Percentiles rank a stretch among this genome's conserved stretches.
Conservation (phyloP, 495 filamentous ascomycete species). For the Lophiostoma macrostomum region DNA sequence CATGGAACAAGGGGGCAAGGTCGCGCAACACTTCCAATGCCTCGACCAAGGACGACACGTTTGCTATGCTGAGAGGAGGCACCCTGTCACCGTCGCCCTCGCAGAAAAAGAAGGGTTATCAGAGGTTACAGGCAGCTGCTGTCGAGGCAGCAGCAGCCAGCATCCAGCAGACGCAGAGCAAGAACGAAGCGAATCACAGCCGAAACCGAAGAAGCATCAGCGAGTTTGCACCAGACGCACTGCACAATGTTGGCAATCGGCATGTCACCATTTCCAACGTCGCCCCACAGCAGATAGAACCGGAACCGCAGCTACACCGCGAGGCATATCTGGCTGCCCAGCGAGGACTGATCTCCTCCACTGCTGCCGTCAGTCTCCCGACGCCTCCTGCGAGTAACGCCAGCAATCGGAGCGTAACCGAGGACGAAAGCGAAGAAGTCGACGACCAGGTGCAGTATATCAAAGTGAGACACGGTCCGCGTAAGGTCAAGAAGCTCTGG, state of each 20-base stretch:
- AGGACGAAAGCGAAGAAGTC: constrained; percentile 47
- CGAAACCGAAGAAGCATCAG: constrained; percentile 85
- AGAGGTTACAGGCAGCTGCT: constrained; percentile 32
- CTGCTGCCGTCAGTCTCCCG: constrained; percentile 47
- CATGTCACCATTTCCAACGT: constrained; percentile 63
- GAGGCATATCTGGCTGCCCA: constrained; percentile 77
- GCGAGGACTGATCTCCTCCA: constrained; percentile 57
- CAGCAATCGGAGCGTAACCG: constrained; percentile 53
- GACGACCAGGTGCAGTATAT: constrained; percentile 57
- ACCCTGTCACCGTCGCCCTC: constrained; percentile 30
- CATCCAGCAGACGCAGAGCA: constrained; percentile 41
- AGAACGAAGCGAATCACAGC: constrained; percentile 44
- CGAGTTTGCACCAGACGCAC: constrained; percentile 74
- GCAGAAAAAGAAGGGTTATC: constrained; percentile 36
- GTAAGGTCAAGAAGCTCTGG: constrained; percentile 62
- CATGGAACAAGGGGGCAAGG: constrained; percentile 52
- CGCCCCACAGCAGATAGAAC: constrained; percentile 35
- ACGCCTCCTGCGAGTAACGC: constrained; percentile 67
- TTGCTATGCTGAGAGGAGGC: constrained; percentile 25
- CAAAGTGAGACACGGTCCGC: constrained; percentile 57
- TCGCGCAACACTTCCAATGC: constrained; percentile 44
- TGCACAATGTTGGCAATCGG: constrained; percentile 61
- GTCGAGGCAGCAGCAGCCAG: constrained; percentile 38
- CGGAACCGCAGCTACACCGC: constrained; percentile 57
- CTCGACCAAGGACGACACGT: constrained; percentile 19